Evolutionary conservation across 345 rosid genomes (phyloP), one percentile per base, ranked within the genome.

Genomic region (Gossypium anomalum): DNA sequence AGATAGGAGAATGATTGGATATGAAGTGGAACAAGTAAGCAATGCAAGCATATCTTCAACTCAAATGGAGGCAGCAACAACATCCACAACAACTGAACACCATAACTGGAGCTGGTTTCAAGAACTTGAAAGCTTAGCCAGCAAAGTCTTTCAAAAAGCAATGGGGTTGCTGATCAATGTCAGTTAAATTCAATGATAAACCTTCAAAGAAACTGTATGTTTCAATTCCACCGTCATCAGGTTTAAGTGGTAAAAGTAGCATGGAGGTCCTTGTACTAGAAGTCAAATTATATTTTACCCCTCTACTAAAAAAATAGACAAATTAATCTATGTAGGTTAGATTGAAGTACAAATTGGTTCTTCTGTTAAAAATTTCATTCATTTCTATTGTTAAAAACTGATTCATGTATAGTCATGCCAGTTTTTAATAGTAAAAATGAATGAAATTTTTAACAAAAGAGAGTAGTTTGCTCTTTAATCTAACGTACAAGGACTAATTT

Each of bases 1-100:
- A 76, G 75, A 80, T 3, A 82, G 94, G 79, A 90, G 76, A 81
- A 79, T 84, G 88, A 82, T 83, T 64, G 84, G 74, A 44, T 73
- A 77, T 73, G 14, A 69, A 22, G 80, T 79, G 81, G 80, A 80
- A 74, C 76, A 73, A 69, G 7, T 13, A 15, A 68, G 62, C 57
- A 47, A 49, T 47, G 20, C 56, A 38, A 17, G 60, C 20, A 19
- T 17, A 13, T 59, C 78, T 77, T 75, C 68, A 38, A 49, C 62
- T 64, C 72, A 43, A 2, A 7, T 13, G 52, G 74, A 73, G 62
- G 23, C 38, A 56, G 38, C 75, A 34, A 34, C 41, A 34, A 34
- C 41, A 14, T 41, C 76, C 10, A 67, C 48, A 17, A 56, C 48
- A 15, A 60, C 81, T 15, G 79, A 16, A 83, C 74, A 11, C 76